Evolutionary conservation across 1,139 yeast species (phyloP).

Genomic region (Candida sojae): DNA sequence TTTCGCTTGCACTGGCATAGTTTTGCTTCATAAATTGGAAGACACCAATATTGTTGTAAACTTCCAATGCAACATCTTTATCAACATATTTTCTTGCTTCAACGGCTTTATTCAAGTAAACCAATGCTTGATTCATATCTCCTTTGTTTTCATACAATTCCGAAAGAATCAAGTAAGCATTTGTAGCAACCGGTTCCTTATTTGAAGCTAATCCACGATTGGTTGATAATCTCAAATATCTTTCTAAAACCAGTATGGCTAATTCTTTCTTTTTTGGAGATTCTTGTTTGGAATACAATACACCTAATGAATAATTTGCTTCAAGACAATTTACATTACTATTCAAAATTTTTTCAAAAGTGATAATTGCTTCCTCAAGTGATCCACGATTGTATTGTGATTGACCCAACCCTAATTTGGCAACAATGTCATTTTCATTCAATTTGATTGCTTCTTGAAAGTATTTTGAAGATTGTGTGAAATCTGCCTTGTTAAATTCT

Average conservation of each 20-base stretch:
- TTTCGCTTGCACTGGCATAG: conserved; percentile 38
- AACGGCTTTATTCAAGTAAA: conserved; percentile 57
- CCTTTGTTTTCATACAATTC: conserved; percentile 61
- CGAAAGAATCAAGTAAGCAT: conserved; percentile 70
- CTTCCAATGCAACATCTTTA: conserved; percentile 60
- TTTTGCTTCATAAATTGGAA: conserved; percentile 71
- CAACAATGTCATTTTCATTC: conserved; percentile 62
- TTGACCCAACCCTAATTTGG: conserved; percentile 85
- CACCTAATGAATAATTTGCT: conserved; percentile 73
- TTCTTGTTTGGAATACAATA: conserved; percentile 60
- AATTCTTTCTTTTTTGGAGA: conserved; percentile 41
- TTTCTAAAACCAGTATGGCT: conserved; percentile 70
- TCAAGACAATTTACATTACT: conserved; percentile 72
- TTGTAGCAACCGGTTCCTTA: conserved; percentile 65
- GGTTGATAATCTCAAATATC: conserved; percentile 64
- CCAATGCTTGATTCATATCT: conserved; percentile 60
- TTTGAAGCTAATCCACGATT: conserved; percentile 41
- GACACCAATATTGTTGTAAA: conserved; percentile 85
- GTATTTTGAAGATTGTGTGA: conserved; percentile 65
- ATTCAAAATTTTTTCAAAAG: conserved; percentile 75
- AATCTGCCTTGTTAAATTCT: conserved; percentile 59
- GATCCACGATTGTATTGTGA: conserved; percentile 76
- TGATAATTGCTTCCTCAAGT: conserved; percentile 79
- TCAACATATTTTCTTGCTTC: conserved; percentile 49
- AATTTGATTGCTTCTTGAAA: conserved; percentile 72